These are phyloP conservation scores for Colletotrichum sp. DNA, from an alignment of 2,329 filamentous ascomycete genomes.

Conservation along the genomic window DNA sequence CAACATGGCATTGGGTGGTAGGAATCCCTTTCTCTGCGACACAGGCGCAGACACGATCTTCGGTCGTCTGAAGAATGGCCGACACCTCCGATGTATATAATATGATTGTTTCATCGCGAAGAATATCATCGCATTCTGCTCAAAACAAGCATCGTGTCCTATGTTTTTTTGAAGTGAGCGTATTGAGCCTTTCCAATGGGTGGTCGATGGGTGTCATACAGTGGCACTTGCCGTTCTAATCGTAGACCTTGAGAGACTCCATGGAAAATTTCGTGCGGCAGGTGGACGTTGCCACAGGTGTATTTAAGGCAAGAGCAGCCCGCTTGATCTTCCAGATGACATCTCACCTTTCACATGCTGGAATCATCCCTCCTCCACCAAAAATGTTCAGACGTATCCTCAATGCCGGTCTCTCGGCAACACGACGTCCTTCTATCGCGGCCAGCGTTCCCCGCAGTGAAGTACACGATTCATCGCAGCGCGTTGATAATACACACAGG, in stretches of 20 bases:
- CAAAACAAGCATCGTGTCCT: background rate
- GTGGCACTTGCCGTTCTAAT: background rate
- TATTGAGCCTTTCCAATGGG: background rate
- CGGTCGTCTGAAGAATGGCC: background rate
- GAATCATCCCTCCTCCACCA: background rate
- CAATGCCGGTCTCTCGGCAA: background rate
- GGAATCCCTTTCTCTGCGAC: background rate
- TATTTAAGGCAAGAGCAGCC: background rate
- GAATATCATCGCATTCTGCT: background rate
- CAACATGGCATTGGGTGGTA: background rate
- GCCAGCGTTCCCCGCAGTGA: background rate
- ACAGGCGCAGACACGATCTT: background rate
- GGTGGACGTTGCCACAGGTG: background rate
- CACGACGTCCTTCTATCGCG: background rate
- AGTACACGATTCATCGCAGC: background rate
- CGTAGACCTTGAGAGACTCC: background rate
- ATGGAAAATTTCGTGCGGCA: background rate
- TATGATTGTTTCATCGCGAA: background rate
- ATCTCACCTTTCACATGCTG: background rate
- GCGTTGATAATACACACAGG: background rate
- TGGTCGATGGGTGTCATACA: background rate
- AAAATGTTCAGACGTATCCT: background rate
- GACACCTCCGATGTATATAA: background rate
- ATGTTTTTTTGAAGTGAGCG: background rate
- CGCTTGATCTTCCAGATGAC: background rate